Conservation (phyloP, 2,329 filamentous ascomycete genomes). For the Lachnum nothofagi region DNA sequence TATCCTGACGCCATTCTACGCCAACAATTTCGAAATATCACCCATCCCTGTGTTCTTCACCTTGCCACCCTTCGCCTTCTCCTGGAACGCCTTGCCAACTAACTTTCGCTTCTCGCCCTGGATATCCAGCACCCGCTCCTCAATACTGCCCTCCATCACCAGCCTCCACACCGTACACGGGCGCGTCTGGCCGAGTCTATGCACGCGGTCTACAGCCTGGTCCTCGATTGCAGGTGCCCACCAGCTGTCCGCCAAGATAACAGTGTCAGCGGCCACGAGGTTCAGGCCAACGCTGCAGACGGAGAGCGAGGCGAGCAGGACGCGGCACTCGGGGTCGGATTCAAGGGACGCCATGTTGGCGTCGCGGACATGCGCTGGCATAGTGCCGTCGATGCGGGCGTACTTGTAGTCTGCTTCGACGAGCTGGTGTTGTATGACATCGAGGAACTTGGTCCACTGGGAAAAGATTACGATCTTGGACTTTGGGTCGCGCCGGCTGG, state of each 20-base stretch:
- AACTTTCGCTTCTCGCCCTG: constrained; percentile 75
- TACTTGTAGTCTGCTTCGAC: constrained; percentile 55
- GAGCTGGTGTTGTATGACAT: constrained; percentile 66
- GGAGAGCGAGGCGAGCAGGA: constrained; percentile 75
- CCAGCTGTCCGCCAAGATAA: constrained; percentile 80
- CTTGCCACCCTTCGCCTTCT: constrained; percentile 57
- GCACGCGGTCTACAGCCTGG: constrained; percentile 83
- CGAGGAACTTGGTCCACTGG: constrained; percentile 72
- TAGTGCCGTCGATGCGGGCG: constrained; percentile 74
- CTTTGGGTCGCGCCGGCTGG: constrained; percentile 56
- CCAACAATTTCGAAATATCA: constrained; percentile 45
- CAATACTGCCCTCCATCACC: constrained; percentile 74
- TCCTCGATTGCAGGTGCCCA: constrained; percentile 93
- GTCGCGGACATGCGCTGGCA: constrained; percentile 68
- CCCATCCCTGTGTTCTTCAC: constrained; percentile 52
- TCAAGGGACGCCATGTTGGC: constrained; percentile 63
- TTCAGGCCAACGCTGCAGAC: constrained; percentile 85
- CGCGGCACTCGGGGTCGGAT: constrained; percentile 59
- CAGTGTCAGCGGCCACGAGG: constrained; percentile 78
- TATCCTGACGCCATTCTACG: neutral
- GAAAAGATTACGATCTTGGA: constrained; percentile 72
- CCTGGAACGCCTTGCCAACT: constrained; percentile 73
- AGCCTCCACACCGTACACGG: constrained; percentile 75
- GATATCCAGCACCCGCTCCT: constrained; percentile 73
- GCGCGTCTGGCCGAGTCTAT: constrained; percentile 76